phyloP scores from a whole-genome alignment of 495 filamentous ascomycete species.

The Tetracladium setigerum region DNA sequence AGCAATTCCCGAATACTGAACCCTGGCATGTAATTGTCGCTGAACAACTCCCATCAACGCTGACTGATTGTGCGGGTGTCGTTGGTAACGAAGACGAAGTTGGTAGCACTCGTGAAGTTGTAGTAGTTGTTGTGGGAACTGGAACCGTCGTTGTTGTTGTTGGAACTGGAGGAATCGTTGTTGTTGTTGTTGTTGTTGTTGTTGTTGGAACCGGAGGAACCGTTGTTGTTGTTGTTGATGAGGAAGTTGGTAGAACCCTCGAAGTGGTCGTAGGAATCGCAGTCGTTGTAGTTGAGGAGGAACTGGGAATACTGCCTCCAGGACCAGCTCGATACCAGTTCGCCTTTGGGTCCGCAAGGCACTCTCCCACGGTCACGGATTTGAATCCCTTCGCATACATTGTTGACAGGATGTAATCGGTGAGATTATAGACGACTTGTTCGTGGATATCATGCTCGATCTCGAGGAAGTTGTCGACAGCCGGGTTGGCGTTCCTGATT shows the following conservation, averaged over 20 bases:
- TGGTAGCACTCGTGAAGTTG: conserved; percentile 21
- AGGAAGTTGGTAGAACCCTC: conserved; percentile 17
- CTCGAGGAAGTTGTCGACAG: conserved; percentile 46
- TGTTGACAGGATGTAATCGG: conserved; percentile 60
- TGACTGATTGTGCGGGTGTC: conserved; percentile 28
- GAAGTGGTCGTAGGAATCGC: conserved; percentile 2
- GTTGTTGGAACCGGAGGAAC: conserved; percentile 18
- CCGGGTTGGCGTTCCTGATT: conserved; percentile 38
- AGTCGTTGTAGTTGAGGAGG: background rate
- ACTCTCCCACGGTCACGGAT: conserved; percentile 66
- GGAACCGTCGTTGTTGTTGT: no score
- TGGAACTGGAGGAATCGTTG: conserved; percentile 22
- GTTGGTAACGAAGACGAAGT: conserved; percentile 31
- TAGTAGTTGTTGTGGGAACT: conserved; percentile 5
- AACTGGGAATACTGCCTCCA: no score
- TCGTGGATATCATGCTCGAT: conserved; percentile 78
- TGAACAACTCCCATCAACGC: conserved; percentile 41
- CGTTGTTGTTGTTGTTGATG: conserved; percentile 9
- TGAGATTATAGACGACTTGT: conserved; percentile 69
- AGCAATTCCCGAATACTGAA: conserved; percentile 16
- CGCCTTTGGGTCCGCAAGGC: conserved; percentile 57
- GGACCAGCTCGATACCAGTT: conserved; percentile 59
- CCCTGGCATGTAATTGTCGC: conserved; percentile 13
- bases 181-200: background rate
- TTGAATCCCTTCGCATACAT: conserved; percentile 51